Evolutionary conservation across 768 basidiomycete genomes (phyloP).

Genomic region (Mycena haematopus): DNA sequence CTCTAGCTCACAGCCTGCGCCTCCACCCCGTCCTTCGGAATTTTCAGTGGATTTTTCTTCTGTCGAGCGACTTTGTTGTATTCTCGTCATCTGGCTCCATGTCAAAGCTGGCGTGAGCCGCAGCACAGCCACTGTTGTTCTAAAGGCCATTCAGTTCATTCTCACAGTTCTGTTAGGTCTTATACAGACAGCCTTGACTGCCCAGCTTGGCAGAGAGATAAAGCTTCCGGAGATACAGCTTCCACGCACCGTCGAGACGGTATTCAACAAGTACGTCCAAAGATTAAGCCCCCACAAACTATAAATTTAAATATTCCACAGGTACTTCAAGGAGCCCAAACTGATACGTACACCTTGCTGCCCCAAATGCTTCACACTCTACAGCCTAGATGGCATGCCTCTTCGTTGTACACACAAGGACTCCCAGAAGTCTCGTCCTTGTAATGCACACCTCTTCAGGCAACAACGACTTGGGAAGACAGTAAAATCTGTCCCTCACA

Average conservation of each 20-base stretch:
- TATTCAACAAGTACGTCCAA: not conserved
- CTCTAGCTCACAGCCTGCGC: no score
- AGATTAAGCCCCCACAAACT: constrained; percentile 9
- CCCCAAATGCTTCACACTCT: constrained; percentile 6
- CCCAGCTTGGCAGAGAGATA: constrained; percentile 1
- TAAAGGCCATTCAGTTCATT: constrained; percentile 22
- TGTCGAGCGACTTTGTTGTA: constrained; percentile 11
- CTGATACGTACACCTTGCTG: constrained; percentile 13
- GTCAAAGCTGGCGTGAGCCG: constrained; percentile 8
- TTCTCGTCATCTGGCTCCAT: constrained; percentile 23
- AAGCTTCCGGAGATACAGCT: constrained; percentile 5
- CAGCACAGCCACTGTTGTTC: constrained; percentile 4
- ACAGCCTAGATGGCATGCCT: not conserved
- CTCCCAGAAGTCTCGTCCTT: not conserved
- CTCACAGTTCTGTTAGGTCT: not conserved
- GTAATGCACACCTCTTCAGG: not conserved
- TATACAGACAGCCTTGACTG: not conserved
- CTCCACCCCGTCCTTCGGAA: no score
- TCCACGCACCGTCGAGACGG: constrained; percentile 10
- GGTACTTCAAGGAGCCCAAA: constrained; percentile 8
- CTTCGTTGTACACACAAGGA: not conserved
- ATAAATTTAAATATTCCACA: constrained; percentile 14
- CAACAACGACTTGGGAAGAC: not conserved
- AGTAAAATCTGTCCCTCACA: not conserved
- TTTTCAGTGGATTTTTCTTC: no score